Percentiles rank a stretch among this genome's conserved stretches.
phyloP scores from a whole-genome alignment of 2,329 filamentous ascomycete species.

The Ascochyta lentis region DNA sequence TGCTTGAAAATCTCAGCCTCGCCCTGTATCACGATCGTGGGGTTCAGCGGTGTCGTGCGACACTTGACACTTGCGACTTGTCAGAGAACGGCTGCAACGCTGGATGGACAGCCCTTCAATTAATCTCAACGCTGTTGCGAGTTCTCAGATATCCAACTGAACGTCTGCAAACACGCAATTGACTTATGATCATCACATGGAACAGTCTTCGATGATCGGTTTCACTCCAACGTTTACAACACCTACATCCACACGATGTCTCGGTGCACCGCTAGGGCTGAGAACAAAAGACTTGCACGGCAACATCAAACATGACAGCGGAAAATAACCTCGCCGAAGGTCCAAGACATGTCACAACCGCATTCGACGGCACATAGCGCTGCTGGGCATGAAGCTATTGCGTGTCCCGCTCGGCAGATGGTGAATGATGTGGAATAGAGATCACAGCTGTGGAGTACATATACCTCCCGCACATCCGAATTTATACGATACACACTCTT shows the following conservation, averaged over 20 bases:
- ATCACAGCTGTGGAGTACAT: not conserved
- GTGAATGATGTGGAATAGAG: not conserved
- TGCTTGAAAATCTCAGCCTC: not conserved
- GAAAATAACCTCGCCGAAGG: not conserved
- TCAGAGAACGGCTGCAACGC: constrained; percentile 7
- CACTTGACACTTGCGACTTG: constrained; percentile 7
- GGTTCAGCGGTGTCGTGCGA: constrained; percentile 3
- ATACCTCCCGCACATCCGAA: not conserved
- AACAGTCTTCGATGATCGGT: not conserved
- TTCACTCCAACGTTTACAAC: not conserved
- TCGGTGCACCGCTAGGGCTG: not conserved
- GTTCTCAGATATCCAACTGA: not conserved
- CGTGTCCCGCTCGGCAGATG: not conserved
- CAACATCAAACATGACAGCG: constrained; percentile 4
- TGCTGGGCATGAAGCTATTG: not conserved
- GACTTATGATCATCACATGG: not conserved
- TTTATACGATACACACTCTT: not conserved
- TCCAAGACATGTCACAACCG: constrained; percentile 3
- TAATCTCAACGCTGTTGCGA: not conserved
- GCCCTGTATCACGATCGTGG: not conserved
- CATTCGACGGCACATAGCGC: not conserved
- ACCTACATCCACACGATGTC: not conserved
- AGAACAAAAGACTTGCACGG: not conserved
- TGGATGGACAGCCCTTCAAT: not conserved
- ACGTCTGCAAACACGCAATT: not conserved